Base-by-base conservation (phyloP, 2,329 filamentous ascomycete species). In the Taxawa tesnikishii region DNA sequence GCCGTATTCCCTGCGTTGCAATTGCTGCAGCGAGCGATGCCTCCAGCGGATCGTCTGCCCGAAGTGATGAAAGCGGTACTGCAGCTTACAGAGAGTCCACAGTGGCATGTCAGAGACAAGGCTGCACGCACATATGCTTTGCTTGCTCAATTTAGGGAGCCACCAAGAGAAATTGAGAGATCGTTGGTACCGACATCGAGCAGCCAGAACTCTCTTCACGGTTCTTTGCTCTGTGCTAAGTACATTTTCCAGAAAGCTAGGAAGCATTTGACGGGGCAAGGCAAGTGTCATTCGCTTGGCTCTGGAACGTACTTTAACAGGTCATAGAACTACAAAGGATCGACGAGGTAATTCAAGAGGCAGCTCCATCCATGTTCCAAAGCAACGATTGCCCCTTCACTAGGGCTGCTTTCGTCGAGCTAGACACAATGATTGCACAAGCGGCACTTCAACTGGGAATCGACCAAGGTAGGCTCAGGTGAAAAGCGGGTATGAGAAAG, bases 1-100 rank as follows among this genome's bases (percentile, higher is more conserved):
- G 78, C 77, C 0, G 79, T 88, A 3, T 88, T 90, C 46, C 83
- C 83, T 0, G 82, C 80, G 1, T 60, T 92, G n/a, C 81, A 88
- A 43, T 80, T 92, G 21, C 67, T 90, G 30, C 73, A 81, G 29
- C 70, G 82, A 32, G 77, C 78, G 8, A 72, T 74, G 0, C 74
- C 82, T 1, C 80, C 81, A 0, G 63, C 69, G 15, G 50, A 63
- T 3, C 56, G 71, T 36, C 61, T 68, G 2, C 56, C 62, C 2
- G 62, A 69, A 28, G 68, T 85, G 4, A 66, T 71, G 43, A 45
- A 54, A 3, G 63, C 70, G 28, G 73, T 88, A 6, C 54, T 67
- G 5, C 63, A 62, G 26, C 75, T 87, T 33, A 63, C 84, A 3
- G 68, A 63, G 8, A 84, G 77, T 39, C 68, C 68, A 1, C 70